Percentiles rank a stretch among this genome's conserved stretches.
Conservation (phyloP, 139 green algal genomes). For the Microglena sp. region DNA sequence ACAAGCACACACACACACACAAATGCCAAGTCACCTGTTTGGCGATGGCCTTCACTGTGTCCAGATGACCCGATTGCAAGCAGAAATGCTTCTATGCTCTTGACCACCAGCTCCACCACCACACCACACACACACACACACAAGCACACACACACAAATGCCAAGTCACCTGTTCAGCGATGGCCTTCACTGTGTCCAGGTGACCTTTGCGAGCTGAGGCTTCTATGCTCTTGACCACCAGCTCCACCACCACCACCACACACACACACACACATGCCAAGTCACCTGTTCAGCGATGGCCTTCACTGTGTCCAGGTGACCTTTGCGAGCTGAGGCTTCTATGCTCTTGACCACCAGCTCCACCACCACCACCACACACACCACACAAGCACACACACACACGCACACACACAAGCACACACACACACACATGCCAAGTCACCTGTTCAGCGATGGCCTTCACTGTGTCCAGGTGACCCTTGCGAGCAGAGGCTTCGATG, state of each 20-base stretch:
- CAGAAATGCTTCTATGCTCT: too few relatives aligned
- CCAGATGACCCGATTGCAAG: too few relatives aligned
- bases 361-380: neutral
- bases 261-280: neutral
- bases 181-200: too few relatives aligned
- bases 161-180: too few relatives aligned
- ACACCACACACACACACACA: neutral
- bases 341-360: too few relatives aligned
- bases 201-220: too few relatives aligned
- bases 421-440: slow-evolving; percentile 13
- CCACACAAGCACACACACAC: neutral
- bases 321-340: too few relatives aligned
- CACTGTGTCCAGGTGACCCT: slow-evolving; percentile 12
- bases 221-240: too few relatives aligned
- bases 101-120: too few relatives aligned
- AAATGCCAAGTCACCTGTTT: neutral
- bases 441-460: slow-evolving; percentile 16
- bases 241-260: neutral
- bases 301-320: too few relatives aligned
- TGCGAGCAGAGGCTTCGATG: slow-evolving; percentile 26
- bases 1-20: slow-evolving; percentile 2
- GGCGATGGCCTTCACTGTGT: too few relatives aligned
- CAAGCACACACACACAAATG: neutral
- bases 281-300: too few relatives aligned
- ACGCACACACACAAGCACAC: neutral